These are phyloP conservation scores for Metschnikowia borealis DNA, from an alignment of 805 yeast species.

Conservation along the genomic window DNA sequence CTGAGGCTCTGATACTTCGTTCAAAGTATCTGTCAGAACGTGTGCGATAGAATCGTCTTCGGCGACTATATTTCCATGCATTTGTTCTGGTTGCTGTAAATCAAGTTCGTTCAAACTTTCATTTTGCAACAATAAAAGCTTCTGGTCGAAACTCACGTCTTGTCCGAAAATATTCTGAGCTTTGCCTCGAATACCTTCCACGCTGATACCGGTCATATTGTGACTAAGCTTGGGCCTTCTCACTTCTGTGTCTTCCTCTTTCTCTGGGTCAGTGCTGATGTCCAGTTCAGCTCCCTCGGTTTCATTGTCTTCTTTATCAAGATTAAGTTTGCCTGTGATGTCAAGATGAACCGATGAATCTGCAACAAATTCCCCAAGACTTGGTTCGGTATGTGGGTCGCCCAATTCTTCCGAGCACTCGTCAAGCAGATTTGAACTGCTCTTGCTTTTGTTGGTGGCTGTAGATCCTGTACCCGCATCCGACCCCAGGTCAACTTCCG, in stretches of 20 bases:
- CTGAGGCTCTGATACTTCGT: constrained; percentile 17
- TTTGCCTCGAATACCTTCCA: constrained; percentile 7
- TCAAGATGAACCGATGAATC: not conserved
- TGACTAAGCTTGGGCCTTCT: not conserved
- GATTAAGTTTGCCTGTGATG: not conserved
- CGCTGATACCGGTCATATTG: not conserved
- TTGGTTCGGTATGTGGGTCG: not conserved
- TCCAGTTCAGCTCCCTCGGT: constrained; percentile 5
- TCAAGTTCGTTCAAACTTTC: constrained; percentile 19
- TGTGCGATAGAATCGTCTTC: constrained; percentile 5
- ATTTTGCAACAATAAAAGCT: constrained; percentile 25
- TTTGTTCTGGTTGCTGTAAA: constrained; percentile 3
- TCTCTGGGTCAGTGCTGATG: constrained; percentile 2
- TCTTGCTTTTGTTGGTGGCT: not conserved
- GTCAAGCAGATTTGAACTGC: constrained; percentile 1
- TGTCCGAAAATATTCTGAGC: constrained; percentile 17
- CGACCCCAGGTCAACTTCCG: constrained; percentile 1
- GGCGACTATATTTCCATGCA: not conserved
- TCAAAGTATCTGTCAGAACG: constrained; percentile 25
- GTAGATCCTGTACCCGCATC: not conserved
- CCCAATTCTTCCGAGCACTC: not conserved
- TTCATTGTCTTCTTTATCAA: not conserved
- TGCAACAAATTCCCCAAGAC: too few relatives aligned
- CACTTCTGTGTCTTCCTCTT: not conserved
- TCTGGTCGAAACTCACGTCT: constrained; percentile 22